These are phyloP conservation scores for Termitomyces eurrhizus DNA, from an alignment of 768 basidiomycete genomes.

Conservation along the genomic window DNA sequence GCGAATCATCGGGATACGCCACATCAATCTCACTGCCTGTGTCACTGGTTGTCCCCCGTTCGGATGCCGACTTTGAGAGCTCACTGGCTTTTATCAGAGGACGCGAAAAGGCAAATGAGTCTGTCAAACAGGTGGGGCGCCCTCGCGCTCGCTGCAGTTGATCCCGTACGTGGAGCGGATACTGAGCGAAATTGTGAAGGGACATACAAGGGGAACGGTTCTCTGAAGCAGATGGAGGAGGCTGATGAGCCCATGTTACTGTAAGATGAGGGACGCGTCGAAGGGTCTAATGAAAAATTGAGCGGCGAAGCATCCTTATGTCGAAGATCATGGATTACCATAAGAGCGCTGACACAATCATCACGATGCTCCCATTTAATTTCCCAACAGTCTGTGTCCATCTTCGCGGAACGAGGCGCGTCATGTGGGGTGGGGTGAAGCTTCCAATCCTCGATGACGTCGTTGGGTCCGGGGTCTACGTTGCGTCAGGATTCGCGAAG, in stretches of 20 bases:
- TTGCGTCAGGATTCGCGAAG: background rate
- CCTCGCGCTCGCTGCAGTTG: slow-evolving; percentile 10
- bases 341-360: slow-evolving; percentile 68
- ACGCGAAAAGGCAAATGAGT: slow-evolving; percentile 12
- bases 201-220: slow-evolving; percentile 16
- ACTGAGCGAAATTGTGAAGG: slow-evolving; percentile 20
- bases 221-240: slow-evolving; percentile 19
- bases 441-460: slow-evolving; percentile 16
- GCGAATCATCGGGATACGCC: slow-evolving; percentile 3
- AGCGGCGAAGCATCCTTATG: slow-evolving; percentile 1
- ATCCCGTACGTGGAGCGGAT: slow-evolving; percentile 29
- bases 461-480: background rate
- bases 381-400: slow-evolving; percentile 67
- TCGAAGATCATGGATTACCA: slow-evolving; percentile 35
- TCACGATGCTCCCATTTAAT: slow-evolving; percentile 78
- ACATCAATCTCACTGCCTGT: slow-evolving; percentile 3
- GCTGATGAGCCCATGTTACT: slow-evolving; percentile 80
- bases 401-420: slow-evolving; percentile 45
- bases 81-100: background rate
- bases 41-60: slow-evolving; percentile 4
- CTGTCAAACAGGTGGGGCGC: slow-evolving; percentile 7
- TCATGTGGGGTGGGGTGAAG: slow-evolving; percentile 52
- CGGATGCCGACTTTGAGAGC: slow-evolving; percentile 5
- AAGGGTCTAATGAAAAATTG: slow-evolving; percentile 47
- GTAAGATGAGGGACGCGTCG: slow-evolving; percentile 66